Base-by-base conservation (phyloP, 495 filamentous ascomycete species). In the Hypoxylon fragiforme region DNA sequence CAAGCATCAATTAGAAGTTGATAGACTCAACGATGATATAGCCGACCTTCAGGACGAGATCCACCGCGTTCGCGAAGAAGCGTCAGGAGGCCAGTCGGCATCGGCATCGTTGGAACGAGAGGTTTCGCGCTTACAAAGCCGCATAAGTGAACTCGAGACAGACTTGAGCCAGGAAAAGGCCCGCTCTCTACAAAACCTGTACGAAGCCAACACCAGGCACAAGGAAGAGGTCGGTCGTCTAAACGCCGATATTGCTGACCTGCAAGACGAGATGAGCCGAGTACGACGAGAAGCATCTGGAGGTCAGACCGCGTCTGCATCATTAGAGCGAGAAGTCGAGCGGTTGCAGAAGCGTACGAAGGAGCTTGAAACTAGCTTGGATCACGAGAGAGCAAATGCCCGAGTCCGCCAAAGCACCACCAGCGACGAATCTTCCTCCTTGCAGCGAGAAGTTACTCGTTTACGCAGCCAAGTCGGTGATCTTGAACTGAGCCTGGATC, bases 331-430 rank as follows among this genome's bases (percentile, higher is more conserved):
- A 16, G 59, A 62, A 38, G 44, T 62, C 3, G 59, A 57, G 3
- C 52, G 59, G 20, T 35, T 57, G 15, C 59, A 62, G 26, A 62
- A 56, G 37, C 52, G 53, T 3, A 36, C 53, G 32, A 45, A 50
- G n/a, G 59, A 62, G 28, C 59, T 62, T 55, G 28, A 67, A 68
- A 24, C 57, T 8, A 44, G 28, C 40, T 54, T 69, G 7, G 42
- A 63, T 15, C 86, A 91, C 20, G 87, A 91, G 63, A 90, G 88
- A 59, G 80, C 85, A 31, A 75, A 89, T 12, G 72, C 91, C 12
- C 84, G 87, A 41, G 80, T 78, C 21, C 85, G 86, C 3, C 85
- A 91, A 59, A 79, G 85, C 52, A 81, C 86, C 21, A 69, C 91
- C 40, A 85, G 85, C 0, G 74, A 77, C 26, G 88, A 91, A 69